Conservation (phyloP, 1,139 yeast genomes). For the Diutina scorzettiae region DNA sequence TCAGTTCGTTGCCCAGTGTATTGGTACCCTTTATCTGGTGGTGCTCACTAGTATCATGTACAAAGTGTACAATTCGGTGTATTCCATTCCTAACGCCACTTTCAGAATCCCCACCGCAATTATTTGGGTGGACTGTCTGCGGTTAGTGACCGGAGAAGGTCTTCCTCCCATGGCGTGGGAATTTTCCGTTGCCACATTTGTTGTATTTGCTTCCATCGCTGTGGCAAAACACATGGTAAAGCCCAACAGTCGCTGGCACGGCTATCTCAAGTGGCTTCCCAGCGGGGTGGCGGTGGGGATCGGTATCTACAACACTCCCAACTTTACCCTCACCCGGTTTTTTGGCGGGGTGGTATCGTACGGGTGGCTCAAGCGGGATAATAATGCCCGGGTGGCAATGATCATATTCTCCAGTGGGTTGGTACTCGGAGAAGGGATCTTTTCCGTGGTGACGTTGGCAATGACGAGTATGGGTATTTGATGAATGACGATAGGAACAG, state of each 20-base stretch:
- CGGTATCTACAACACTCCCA: conserved; percentile 89
- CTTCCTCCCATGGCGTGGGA: conserved; percentile 68
- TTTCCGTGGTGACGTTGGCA: conserved; percentile 72
- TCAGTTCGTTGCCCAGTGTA: conserved; percentile 79
- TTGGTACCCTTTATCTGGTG: conserved; percentile 80
- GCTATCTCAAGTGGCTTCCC: conserved; percentile 53
- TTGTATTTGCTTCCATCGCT: conserved; percentile 59
- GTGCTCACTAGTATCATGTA: conserved; percentile 73
- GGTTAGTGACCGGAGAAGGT: conserved; percentile 86
- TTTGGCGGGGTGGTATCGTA: conserved; percentile 74
- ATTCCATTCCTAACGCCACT: conserved; percentile 68
- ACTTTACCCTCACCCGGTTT: conserved; percentile 86
- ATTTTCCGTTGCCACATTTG: conserved; percentile 55
- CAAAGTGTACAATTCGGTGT: conserved; percentile 66
- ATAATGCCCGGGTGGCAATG: conserved; percentile 45
- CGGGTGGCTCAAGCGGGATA: conserved; percentile 35
- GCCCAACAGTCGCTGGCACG: conserved; percentile 22
- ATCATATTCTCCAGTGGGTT: conserved; percentile 86
- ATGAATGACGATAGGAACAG: too few species aligned
- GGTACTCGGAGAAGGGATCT: conserved; percentile 86
- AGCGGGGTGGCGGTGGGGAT: conserved; percentile 96
- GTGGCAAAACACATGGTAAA: conserved; percentile 45
- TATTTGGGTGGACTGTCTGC: conserved; percentile 92
- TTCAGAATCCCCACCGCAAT: conserved; percentile 91
- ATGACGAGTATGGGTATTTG: conserved; percentile 51